Base-by-base conservation (phyloP, 1,284 basidiomycete genomes). In the Xerocomus cyaneibrunnescens region DNA sequence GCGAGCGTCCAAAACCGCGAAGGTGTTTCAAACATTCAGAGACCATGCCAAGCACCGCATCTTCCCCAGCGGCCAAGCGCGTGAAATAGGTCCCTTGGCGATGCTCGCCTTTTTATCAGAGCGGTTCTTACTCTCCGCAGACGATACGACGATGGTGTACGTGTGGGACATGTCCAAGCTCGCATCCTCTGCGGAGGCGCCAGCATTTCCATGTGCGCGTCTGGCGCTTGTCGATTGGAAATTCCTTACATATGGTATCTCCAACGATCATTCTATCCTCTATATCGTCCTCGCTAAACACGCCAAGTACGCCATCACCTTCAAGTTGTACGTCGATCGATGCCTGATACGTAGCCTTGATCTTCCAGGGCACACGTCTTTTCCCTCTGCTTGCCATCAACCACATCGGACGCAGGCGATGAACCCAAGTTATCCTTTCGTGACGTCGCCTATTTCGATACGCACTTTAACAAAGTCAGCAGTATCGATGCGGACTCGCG, bases 401-500 rank as follows among this genome's bases (percentile, higher is more conserved):
- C 1, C 9, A 8, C 9, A 13, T 30, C 32, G 10, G 22, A 44
- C 16, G 34, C 49, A 7, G 28, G 48, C 1, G 51, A 30, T 30
- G 10, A 56, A 14, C 2, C 30, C 27, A 41, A 28, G 16, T 13
- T 51, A 19, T 38, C 37, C 17, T 58, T 59, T 16, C 46, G 32
- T 6, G 30, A 45, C 7, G 10, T 47, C 1, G 37, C 46, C 5
- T 47, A 59, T 38, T 31, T 62, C 23, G 25, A 53, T 44, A 38
- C 48, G 8, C 17, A 16, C 5, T 22, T 27, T 6, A 34, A 9
- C 2, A 9, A 7, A 3, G 16, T 55, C 30, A n/a, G 37, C 17
- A 41, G 31, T 19, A 54, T 64, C n/a, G 51, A 66, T 36, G 45
- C 30, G n/a, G 54, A 64, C 10, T 46, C 49, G n/a, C 43, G 48